Base-by-base conservation (phyloP, 306 rosid genomes). In the Malus fusca region DNA sequence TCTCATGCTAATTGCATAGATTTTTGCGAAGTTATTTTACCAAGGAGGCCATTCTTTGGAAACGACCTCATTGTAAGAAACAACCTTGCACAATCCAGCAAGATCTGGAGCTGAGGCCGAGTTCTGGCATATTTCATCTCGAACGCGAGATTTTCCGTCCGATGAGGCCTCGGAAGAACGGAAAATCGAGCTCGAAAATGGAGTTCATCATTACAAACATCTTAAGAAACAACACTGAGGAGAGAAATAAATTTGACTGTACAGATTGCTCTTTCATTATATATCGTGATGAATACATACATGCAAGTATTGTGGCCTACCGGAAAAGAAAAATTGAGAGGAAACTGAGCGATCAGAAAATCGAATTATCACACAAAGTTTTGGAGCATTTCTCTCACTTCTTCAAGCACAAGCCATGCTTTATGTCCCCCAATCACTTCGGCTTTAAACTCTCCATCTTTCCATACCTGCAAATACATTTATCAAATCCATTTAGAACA, bases 351-450 rank as follows among this genome's bases (percentile, higher is more conserved):
- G 35, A 28, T 21, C 44, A 22, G 25, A 46, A 35, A 2, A 65
- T 5, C 6, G 23, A 59, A 67, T 30, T 37, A 1, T 73, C 43
- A 82, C 4, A 85, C 17, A 79, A 62, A 92, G 37, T 87, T 88
- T 60, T 80, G 68, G 70, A 94, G 85, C 96, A 94, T 94, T 78
- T 88, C 88, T 79, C 89, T 85, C 13, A 92, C 97, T 86, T 95
- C 97, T 73, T 95, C 95, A 10, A 85, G 79, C 64, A 94, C 98
- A 77, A 90, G 82, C 99, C 97, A 92, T 0, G 88, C 96, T 82
- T 89, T 84, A 66, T 95, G 99, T 64, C 97, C 97, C 64, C 97
- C 97, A 62, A 92, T 88, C 0, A 92, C 93, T 88, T 95, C 97
- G 56, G 71, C 93, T 73, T 92, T 92, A 87, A 88, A 87, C 79